phyloP scores from a whole-genome alignment of 257 asterid species.

The Jacaranda copaia region DNA sequence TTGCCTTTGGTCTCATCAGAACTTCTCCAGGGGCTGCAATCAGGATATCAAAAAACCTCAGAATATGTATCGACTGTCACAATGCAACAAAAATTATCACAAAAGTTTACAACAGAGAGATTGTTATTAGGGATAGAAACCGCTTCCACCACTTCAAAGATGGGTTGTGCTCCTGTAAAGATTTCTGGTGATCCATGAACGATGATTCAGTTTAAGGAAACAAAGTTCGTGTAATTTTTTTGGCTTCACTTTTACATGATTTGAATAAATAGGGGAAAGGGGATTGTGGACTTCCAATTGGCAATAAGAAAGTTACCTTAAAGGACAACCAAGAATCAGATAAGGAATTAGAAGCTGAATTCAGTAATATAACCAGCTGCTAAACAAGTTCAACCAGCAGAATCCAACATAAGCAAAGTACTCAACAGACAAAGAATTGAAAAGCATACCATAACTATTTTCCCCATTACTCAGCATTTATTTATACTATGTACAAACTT shows the following conservation, averaged over 20 bases:
- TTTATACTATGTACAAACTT: conserved; percentile 25
- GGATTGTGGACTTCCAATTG: too few species aligned
- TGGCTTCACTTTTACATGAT: too few species aligned
- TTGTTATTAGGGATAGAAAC: conserved; percentile 56
- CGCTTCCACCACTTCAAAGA: conserved; percentile 59
- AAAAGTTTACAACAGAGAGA: conserved; percentile 46
- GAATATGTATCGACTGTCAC: conserved; percentile 60
- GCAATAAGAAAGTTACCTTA: too few species aligned
- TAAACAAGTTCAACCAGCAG: conserved; percentile 27
- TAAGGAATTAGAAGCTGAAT: not conserved
- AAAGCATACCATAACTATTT: not conserved
- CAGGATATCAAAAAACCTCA: conserved; percentile 55
- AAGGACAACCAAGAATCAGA: too few species aligned
- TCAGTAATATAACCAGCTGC: not conserved
- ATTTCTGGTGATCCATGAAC: conserved; percentile 51
- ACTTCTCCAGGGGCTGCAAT: conserved; percentile 43
- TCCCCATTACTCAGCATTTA: conserved; percentile 28
- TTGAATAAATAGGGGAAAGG: too few species aligned
- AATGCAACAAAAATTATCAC: conserved; percentile 49
- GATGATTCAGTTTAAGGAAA: too few species aligned
- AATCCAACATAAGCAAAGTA: not conserved
- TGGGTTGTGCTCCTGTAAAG: conserved; percentile 61
- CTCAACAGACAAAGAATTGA: not conserved
- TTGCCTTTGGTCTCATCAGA: conserved; percentile 55
- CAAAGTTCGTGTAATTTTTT: too few species aligned